Evolutionary conservation across 371 early-diverging fungal genomes (phyloP), one percentile per base, ranked within the genome.

Genomic region (Syncephalastrum racemosum): DNA sequence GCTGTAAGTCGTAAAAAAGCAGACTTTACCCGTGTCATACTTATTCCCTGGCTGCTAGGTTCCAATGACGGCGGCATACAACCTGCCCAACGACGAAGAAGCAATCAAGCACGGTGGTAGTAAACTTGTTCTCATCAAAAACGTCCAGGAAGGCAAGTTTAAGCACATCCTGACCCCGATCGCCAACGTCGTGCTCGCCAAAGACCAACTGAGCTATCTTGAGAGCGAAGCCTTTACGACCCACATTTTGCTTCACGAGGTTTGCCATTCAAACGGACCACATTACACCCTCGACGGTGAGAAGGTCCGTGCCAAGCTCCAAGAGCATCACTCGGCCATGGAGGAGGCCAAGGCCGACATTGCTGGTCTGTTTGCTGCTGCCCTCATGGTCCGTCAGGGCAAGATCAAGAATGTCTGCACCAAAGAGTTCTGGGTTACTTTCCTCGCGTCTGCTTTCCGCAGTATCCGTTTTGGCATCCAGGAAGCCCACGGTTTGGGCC

Each of bases 311-410:
- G 77, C 85, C 36, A 80, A 78, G 6, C 65, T 91, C 24, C 82
- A 88, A 60, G 92, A 91, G 58, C 71, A 81, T 54, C 86, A 90
- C 59, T 85, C 88, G 54, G 81, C 89, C 4, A 78, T 91, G 57
- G 92, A 91, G 63, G 92, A 91, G 63, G 90, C 92, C 25, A 91
- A 91, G 70, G 92, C 92, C 24, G 89, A 91, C 55, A 91, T 91
- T 62, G 78, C 87, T 16, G 91, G 86, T 2, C 67, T 91, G 27
- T 90, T 88, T 62, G 90, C 90, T 13, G 87, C 89, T n/a, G 66
- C 68, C 23, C 62, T 88, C 51, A 68, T 91, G 56, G 77, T 90
- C 14, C 79, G 88, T 56, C 67, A 75, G 43, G 85, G 87, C 5
- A 69, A 79, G 1, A 81, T 90, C 54, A 75, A 80, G 14, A 74